Evolutionary conservation across 148 eudicot species (phyloP).

Genomic region (Tetragonia tetragonoides): DNA sequence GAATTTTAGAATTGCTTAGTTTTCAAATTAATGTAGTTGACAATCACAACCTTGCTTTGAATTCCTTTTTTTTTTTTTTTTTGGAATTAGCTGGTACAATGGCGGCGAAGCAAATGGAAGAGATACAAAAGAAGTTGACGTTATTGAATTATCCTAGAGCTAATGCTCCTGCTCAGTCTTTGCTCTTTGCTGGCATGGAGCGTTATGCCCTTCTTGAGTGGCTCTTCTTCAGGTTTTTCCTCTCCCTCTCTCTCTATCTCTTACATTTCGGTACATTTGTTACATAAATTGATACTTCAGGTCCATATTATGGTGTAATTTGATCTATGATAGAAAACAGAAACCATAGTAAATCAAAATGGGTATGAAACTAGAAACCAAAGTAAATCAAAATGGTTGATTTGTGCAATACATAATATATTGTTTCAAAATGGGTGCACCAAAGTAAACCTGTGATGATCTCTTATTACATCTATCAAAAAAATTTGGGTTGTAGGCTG

Average conservation of each 20-base stretch:
- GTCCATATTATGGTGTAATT: background rate
- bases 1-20: background rate
- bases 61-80: background rate
- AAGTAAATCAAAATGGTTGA: background rate
- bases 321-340: background rate
- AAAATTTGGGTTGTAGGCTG: constrained; percentile 41
- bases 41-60: background rate
- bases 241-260: background rate
- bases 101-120: constrained; percentile 98
- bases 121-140: constrained; percentile 77
- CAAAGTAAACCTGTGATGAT: no score
- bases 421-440: background rate
- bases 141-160: constrained; percentile 79
- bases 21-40: background rate
- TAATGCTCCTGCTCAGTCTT: constrained; percentile 90
- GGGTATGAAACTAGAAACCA: no score
- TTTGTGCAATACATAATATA: background rate
- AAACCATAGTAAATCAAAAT: no score
- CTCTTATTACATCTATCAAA: no score
- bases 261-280: background rate
- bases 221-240: constrained; percentile 82
- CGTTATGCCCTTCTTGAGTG: constrained; percentile 98
- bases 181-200: constrained; percentile 98
- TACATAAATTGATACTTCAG: background rate
- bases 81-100: constrained; percentile 26